Base-by-base conservation (phyloP, 768 basidiomycete genomes). In the Rhodotorula taiwanensis region DNA sequence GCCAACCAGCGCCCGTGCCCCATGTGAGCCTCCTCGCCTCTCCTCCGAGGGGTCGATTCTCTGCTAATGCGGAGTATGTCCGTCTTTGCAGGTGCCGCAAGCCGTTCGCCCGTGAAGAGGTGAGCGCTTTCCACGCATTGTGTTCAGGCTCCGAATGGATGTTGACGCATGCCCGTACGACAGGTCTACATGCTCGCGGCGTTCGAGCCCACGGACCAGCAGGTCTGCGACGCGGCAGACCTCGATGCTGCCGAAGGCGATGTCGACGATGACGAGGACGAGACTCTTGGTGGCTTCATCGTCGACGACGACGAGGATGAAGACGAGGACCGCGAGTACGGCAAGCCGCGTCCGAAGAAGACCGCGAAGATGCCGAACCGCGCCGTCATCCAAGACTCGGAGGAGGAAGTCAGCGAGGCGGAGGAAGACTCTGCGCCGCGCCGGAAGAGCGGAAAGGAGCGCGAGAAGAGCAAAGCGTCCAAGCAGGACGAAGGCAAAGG, bases 81-180 rank as follows among this genome's bases (percentile, higher is more conserved):
- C 70, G 79, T 83, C 84, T n/a, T 68, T 85, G 85, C n/a, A 74
- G 80, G 48, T 89, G 87, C 70, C 83, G 86, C 41, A 68, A 74
- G 3, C 73, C 80, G 2, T 78, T 88, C 47, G 78, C 74, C 36
- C 71, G 72, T 15, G 75, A 79, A 18, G 79, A 64, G 27, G 57
- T 58, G 36, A 11, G 30, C 21, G 5, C 8, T 30, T 5, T 5
- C 3, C 7, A 5, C 45, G 36, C 36, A 39, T n/a, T n/a, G n/a
- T 47, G 4, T 13, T 11, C 33, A 1, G 9, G 23, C 49, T n/a
- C 10, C 28, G 3, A 5, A 28, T 31, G 41, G 13, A 2, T 15
- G 41, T 25, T 31, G 8, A 31, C 42, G 43, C 20, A 9, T n/a
- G n/a, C 21, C 23, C 21, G 23, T 23, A 18, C 39, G 10, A 10